Conservation (phyloP, 495 filamentous ascomycete species). For the Neurospora tetraspora region DNA sequence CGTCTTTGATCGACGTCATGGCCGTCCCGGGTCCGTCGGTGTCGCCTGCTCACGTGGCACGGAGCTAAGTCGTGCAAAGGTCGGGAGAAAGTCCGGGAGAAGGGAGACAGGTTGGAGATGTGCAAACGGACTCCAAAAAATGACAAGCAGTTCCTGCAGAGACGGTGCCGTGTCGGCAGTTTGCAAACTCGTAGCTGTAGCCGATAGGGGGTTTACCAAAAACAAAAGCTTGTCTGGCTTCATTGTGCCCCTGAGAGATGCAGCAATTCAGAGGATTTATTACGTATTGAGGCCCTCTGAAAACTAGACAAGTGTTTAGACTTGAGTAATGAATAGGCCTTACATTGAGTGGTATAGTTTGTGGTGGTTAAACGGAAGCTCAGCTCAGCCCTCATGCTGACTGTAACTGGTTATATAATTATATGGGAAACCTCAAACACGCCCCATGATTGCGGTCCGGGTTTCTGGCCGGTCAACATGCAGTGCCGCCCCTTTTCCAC, state of each 20-base stretch:
- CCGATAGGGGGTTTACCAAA: background rate
- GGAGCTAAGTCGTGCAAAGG: background rate
- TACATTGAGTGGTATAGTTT: background rate
- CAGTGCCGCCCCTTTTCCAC: background rate
- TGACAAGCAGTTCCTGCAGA: too few species aligned
- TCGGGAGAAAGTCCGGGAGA: background rate
- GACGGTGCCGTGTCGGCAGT: too few species aligned
- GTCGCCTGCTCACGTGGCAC: constrained; percentile 8
- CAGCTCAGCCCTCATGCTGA: background rate
- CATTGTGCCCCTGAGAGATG: background rate
- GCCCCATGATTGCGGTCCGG: too few species aligned
- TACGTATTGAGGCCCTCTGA: background rate
- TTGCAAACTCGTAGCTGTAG: too few species aligned
- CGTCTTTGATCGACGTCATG: background rate
- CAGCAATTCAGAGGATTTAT: background rate
- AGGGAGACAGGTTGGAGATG: too few species aligned
- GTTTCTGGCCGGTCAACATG: background rate
- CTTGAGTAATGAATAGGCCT: background rate
- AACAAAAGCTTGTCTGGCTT: background rate
- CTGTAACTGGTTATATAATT: background rate
- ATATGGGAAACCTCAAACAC: background rate
- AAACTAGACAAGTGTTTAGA: background rate
- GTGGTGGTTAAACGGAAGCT: background rate
- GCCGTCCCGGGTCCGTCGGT: background rate
- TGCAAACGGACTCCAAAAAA: too few species aligned